Conservation (phyloP, 2,329 filamentous ascomycete genomes). For the Grosmannia clavigera region DNA sequence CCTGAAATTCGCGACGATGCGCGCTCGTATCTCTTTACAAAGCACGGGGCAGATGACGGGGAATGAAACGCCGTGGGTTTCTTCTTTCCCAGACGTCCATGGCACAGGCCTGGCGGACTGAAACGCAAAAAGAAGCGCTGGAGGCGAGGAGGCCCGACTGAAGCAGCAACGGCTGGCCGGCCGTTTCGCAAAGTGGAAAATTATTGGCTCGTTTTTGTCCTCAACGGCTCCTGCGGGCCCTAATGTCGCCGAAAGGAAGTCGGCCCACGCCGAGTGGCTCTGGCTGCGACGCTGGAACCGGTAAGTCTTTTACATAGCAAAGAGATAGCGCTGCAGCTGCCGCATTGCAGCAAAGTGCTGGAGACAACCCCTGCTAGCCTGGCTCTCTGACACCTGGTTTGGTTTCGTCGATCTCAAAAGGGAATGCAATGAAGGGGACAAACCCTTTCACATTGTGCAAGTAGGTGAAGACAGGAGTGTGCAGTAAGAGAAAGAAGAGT, state of each 20-base stretch:
- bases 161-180: background rate
- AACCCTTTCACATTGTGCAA: no score
- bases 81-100: background rate
- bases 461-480: no score
- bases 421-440: background rate
- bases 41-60: background rate
- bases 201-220: background rate
- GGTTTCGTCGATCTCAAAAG: background rate
- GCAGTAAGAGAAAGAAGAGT: no score
- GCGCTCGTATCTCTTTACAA: background rate
- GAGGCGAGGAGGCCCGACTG: background rate
- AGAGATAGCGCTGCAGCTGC: background rate
- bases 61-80: background rate
- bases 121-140: background rate
- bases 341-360: background rate
- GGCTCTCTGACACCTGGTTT: background rate
- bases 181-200: background rate
- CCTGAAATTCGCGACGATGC: background rate
- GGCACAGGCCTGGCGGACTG: background rate
- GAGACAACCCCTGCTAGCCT: background rate
- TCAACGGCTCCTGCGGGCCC: background rate
- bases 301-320: background rate
- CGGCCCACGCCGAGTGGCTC: background rate
- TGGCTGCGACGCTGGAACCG: background rate
- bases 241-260: background rate